A percentile compares a stretch with the other conserved stretches of the same genome.
Conservation (phyloP, 1,284 basidiomycete species). For the Ganoderma resinaceum region DNA sequence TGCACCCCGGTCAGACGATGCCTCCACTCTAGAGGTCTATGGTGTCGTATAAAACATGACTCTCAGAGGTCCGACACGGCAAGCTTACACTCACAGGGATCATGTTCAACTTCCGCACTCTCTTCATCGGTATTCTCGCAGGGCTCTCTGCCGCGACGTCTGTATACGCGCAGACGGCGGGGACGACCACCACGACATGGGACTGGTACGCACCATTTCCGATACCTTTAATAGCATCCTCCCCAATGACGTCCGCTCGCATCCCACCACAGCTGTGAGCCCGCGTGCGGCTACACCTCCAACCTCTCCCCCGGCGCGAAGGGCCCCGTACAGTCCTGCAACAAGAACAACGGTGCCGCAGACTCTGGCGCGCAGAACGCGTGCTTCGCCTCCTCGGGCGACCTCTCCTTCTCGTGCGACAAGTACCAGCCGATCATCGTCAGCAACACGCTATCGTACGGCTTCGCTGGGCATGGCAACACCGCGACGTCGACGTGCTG, state of each 20-base stretch:
- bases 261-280: constrained; percentile 27
- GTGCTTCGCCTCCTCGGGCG: constrained; percentile 30
- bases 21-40: neutral
- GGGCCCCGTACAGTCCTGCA: constrained; percentile 32
- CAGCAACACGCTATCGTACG: constrained; percentile 34
- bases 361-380: constrained; percentile 32
- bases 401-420: constrained; percentile 33
- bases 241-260: neutral
- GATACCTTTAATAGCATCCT: neutral
- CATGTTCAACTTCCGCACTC: neutral
- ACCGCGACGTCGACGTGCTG: constrained; percentile 33
- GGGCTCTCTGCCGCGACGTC: neutral
- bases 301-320: constrained; percentile 24
- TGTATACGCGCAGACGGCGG: constrained; percentile 22
- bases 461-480: constrained; percentile 35
- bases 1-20: neutral
- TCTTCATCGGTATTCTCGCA: neutral
- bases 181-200: constrained; percentile 32
- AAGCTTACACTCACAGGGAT: neutral
- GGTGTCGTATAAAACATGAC: neutral
- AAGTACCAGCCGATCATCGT: constrained; percentile 35
- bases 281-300: constrained; percentile 30
- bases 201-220: constrained; percentile 24
- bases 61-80: neutral
- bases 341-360: constrained; percentile 24